Percentiles rank a stretch among this genome's conserved stretches.
Conservation (phyloP, 768 basidiomycete genomes). For the Tylopilus rubrobrunneus region DNA sequence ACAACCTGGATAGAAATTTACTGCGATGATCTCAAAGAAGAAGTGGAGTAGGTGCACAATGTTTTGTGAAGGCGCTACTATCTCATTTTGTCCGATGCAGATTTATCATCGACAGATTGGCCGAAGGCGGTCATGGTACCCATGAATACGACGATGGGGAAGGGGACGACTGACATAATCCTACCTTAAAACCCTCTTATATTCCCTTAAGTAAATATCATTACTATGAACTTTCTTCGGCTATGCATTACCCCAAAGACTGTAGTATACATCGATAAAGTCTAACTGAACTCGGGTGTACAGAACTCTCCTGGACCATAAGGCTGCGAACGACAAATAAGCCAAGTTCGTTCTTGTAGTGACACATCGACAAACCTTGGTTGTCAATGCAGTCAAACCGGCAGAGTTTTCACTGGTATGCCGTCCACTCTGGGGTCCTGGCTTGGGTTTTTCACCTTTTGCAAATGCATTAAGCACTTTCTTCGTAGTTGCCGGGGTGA, state of each 20-base stretch:
- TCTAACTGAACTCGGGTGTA: slow-evolving; percentile 77
- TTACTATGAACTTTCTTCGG: neutral
- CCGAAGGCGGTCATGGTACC: slow-evolving; percentile 70
- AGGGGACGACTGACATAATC: slow-evolving; percentile 65
- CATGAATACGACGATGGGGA: slow-evolving; percentile 77
- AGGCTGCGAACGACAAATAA: slow-evolving; percentile 49
- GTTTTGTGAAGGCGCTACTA: neutral
- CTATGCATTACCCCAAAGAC: neutral
- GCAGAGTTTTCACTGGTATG: slow-evolving; percentile 91
- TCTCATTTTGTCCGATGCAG: slow-evolving; percentile 33
- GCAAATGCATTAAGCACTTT: slow-evolving; percentile 76
- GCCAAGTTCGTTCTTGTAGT: neutral
- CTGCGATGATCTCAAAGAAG: slow-evolving; percentile 82
- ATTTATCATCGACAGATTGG: slow-evolving; percentile 64
- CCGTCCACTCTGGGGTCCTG: slow-evolving; percentile 90
- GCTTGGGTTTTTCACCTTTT: slow-evolving; percentile 81
- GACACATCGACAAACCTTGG: slow-evolving; percentile 49
- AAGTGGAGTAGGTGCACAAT: slow-evolving; percentile 60
- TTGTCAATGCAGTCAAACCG: slow-evolving; percentile 75
- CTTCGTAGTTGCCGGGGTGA: slow-evolving; percentile 72
- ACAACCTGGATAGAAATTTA: slow-evolving; percentile 56
- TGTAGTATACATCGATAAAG: neutral
- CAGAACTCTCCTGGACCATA: slow-evolving; percentile 94
- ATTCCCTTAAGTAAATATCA: neutral
- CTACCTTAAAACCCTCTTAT: neutral